A percentile compares a stretch with the other conserved stretches of the same genome.
These are phyloP conservation scores for Periconia sp. DNA, from an alignment of 2,329 filamentous ascomycete species.

Conservation along the genomic window DNA sequence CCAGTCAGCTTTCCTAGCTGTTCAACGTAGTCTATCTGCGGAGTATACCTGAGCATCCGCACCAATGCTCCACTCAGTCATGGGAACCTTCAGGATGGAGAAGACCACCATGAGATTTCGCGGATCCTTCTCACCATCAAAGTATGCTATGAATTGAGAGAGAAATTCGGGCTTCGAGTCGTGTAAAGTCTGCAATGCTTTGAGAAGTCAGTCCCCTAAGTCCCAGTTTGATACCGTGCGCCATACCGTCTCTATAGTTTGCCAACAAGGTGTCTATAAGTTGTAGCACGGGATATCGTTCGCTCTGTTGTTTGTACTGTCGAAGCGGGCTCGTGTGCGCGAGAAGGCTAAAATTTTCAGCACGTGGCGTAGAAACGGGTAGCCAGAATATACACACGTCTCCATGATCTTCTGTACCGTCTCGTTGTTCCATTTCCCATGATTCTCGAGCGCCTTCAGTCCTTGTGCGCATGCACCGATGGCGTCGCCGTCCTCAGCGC, in stretches of 20 bases:
- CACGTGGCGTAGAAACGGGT: conserved; percentile 1
- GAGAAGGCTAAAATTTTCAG: conserved; percentile 27
- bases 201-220: conserved; percentile 13
- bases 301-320: conserved; percentile 66
- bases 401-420: conserved; percentile 61
- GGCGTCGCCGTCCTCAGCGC: conserved; percentile 61
- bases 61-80: conserved; percentile 71
- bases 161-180: conserved; percentile 61
- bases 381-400: conserved; percentile 48
- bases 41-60: conserved; percentile 61
- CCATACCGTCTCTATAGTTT: conserved; percentile 63
- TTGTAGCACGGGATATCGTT: conserved; percentile 66
- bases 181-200: conserved; percentile 55
- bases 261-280: conserved; percentile 67
- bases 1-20: conserved; percentile 6
- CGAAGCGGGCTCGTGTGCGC: conserved; percentile 64
- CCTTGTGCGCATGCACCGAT: conserved; percentile 65
- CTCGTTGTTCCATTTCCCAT: conserved; percentile 65
- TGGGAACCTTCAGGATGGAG: conserved; percentile 69
- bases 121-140: conserved; percentile 72
- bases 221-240: neutral
- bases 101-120: conserved; percentile 74
- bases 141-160: conserved; percentile 66
- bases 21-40: neutral
- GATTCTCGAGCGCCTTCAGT: conserved; percentile 63